Evolutionary conservation across 345 rosid genomes (phyloP).

Genomic region (Corchorus olitorius): DNA sequence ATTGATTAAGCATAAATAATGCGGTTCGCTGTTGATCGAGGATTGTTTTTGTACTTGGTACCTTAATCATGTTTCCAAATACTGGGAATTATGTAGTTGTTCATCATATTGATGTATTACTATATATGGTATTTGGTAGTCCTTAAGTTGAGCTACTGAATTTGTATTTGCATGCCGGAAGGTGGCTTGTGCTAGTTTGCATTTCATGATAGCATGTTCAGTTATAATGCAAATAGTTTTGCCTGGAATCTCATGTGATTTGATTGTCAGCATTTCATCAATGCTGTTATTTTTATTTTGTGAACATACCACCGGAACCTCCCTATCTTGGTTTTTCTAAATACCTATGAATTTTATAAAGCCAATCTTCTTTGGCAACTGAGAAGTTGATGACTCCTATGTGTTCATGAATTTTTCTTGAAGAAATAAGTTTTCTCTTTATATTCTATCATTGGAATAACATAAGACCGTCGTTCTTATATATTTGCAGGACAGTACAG

Average conservation of each 20-base stretch:
- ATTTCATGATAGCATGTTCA: constrained; percentile 5
- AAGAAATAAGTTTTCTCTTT: not conserved
- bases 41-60: not conserved
- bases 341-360: not conserved
- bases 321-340: not conserved
- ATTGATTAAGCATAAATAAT: not conserved
- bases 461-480: constrained; percentile 8
- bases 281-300: not conserved
- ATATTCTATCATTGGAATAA: not conserved
- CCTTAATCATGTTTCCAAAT: not conserved
- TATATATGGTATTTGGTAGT: not conserved
- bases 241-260: not conserved
- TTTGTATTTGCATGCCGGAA: constrained; percentile 7
- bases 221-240: not conserved
- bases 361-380: not conserved
- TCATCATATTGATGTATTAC: not conserved
- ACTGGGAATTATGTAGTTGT: not conserved
- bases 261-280: not conserved
- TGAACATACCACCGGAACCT: not conserved
- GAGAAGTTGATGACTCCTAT: not conserved
- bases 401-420: constrained; percentile 7
- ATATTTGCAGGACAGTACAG: constrained; percentile 66
- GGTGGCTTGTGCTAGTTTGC: not conserved
- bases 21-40: not conserved
- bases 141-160: not conserved